phyloP scores from a whole-genome alignment of 306 rosid species.

The Inga laurina region DNA sequence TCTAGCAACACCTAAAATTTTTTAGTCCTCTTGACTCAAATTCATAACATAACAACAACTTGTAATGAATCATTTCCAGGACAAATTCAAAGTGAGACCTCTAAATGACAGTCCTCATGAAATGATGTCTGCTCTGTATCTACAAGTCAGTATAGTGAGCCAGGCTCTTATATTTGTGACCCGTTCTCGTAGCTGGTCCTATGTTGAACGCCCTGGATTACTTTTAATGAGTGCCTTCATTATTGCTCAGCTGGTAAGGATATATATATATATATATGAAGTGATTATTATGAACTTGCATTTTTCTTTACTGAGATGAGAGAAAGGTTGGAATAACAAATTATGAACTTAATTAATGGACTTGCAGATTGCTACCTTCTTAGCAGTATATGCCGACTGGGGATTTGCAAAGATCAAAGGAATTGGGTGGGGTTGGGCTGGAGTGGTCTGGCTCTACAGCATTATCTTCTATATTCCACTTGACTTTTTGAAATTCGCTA shows the following conservation, averaged over 20 bases:
- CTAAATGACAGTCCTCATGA: slow-evolving; percentile 44
- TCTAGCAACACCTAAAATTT: not conserved
- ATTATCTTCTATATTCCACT: slow-evolving; percentile 81
- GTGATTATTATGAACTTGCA: not conserved
- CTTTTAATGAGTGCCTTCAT: slow-evolving; percentile 62
- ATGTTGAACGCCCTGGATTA: slow-evolving; percentile 79
- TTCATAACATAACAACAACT: slow-evolving; percentile 1
- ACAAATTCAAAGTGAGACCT: slow-evolving; percentile 63
- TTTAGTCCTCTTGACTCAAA: slow-evolving; percentile 11
- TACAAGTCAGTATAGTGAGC: slow-evolving; percentile 98
- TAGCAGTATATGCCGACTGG: slow-evolving; percentile 95
- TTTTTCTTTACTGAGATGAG: not conserved
- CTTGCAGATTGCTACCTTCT: slow-evolving; percentile 76
- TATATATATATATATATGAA: not conserved
- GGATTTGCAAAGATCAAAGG: slow-evolving; percentile 86
- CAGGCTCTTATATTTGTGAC: slow-evolving; percentile 96
- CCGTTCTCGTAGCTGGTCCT: slow-evolving; percentile 96
- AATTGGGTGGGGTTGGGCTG: slow-evolving; percentile 98
- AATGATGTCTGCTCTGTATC: slow-evolving; percentile 82
- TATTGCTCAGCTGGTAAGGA: slow-evolving; percentile 84
- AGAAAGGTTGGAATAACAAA: not conserved
- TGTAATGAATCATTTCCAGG: slow-evolving; percentile 42
- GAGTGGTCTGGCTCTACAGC: slow-evolving; percentile 93
- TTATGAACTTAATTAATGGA: slow-evolving; percentile 17
- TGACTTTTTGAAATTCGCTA: slow-evolving; percentile 74